These are phyloP conservation scores for Ophiocordyceps sinensis DNA, from an alignment of 2,329 filamentous ascomycete genomes.

Conservation along the genomic window DNA sequence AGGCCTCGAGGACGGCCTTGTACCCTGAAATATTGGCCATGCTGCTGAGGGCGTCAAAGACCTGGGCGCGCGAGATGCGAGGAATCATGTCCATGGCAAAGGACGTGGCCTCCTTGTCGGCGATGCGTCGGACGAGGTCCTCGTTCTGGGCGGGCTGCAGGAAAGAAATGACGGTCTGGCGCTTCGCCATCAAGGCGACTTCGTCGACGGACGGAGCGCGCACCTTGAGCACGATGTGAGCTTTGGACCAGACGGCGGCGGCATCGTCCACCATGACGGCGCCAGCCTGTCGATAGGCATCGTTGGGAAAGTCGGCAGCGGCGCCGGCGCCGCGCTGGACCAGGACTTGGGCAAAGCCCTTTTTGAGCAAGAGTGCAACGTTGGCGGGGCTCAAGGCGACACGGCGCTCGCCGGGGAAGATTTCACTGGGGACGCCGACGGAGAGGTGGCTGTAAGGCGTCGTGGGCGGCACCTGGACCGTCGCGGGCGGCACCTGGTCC, in stretches of 20 bases:
- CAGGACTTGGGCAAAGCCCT: conserved; percentile 64
- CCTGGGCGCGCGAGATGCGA: conserved; percentile 75
- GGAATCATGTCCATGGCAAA: conserved; percentile 94
- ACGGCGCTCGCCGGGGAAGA: conserved; percentile 63
- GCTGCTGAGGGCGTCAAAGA: conserved; percentile 77
- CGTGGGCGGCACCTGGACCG: conserved; percentile 24
- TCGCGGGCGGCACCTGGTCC: conserved; percentile 19
- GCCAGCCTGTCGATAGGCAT: conserved; percentile 63
- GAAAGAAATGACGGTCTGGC: conserved; percentile 67
- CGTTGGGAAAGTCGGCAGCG: conserved; percentile 62
- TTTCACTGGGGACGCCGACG: conserved; percentile 68
- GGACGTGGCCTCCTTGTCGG: conserved; percentile 53
- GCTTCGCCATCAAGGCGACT: conserved; percentile 50
- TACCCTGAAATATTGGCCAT: conserved; percentile 95
- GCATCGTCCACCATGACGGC: conserved; percentile 59
- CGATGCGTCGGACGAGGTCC: conserved; percentile 57
- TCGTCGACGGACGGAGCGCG: conserved; percentile 59
- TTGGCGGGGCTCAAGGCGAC: conserved; percentile 79
- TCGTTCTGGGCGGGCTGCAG: conserved; percentile 73
- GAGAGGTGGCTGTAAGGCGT: conserved; percentile 58
- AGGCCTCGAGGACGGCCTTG: conserved; percentile 80
- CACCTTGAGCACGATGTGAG: conserved; percentile 75
- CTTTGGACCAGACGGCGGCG: conserved; percentile 54
- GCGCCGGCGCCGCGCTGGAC: conserved; percentile 71
- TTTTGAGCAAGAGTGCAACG: conserved; percentile 68